Conservation (phyloP, 2,329 filamentous ascomycete species). For the Trichophyton benhamiae region DNA sequence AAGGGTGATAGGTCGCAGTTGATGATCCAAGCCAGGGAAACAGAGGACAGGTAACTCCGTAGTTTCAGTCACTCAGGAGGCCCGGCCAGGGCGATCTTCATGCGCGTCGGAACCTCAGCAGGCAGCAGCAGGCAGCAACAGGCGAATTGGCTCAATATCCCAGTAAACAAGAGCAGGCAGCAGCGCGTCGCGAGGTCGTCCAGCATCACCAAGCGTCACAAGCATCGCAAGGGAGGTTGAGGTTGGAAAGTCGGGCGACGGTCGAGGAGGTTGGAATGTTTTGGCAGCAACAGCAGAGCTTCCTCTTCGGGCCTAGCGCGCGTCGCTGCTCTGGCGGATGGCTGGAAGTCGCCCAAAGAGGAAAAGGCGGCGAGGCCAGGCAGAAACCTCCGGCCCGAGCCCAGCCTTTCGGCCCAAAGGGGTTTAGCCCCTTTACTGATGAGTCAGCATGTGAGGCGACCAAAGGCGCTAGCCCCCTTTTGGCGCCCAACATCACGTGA, state of each 20-base stretch:
- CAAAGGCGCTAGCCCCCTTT: background rate
- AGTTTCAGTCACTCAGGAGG: slow-evolving; percentile 1
- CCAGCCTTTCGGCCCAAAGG: background rate
- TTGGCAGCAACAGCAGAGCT: background rate
- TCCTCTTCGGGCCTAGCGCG: background rate
- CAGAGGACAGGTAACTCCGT: background rate
- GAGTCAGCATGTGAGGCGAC: background rate
- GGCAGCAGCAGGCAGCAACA: background rate
- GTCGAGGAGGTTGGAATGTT: background rate
- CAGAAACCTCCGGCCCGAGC: background rate
- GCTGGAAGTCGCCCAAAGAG: background rate
- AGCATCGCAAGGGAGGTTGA: background rate
- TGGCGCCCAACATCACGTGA: background rate
- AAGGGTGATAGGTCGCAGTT: background rate
- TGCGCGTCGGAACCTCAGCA: background rate
- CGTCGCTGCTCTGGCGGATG: background rate
- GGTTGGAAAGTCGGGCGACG: background rate
- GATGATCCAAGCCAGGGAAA: slow-evolving; percentile 1
- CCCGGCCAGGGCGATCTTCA: background rate
- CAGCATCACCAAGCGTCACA: background rate
- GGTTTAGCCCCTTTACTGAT: background rate
- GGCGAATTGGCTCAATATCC: background rate
- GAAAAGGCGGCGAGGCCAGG: background rate
- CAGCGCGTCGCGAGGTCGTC: background rate
- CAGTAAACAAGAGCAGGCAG: background rate